These are phyloP conservation scores for Nidula microcarpa DNA, from an alignment of 768 basidiomycete species.

Conservation along the genomic window DNA sequence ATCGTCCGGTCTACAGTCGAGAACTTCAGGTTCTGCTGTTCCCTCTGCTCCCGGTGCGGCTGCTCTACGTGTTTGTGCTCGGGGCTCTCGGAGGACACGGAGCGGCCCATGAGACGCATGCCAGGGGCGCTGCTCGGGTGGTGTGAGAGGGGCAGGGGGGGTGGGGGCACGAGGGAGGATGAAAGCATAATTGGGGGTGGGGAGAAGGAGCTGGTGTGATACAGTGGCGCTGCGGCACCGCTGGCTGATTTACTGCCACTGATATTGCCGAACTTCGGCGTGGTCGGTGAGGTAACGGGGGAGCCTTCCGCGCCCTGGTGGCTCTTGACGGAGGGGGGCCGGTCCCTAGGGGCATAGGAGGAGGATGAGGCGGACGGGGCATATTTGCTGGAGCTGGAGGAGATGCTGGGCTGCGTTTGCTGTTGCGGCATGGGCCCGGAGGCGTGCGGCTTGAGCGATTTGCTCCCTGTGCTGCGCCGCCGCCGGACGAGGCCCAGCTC, in stretches of 20 bases:
- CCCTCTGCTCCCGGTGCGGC: not conserved
- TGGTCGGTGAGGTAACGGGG: not conserved
- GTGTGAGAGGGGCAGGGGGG: not conserved
- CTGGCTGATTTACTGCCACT: too few species aligned
- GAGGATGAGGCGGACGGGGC: not conserved
- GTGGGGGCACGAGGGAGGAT: not conserved
- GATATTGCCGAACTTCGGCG: not conserved
- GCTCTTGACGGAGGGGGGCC: not conserved
- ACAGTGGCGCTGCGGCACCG: too few species aligned
- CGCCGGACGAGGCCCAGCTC: constrained; percentile 24
- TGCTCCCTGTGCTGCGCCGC: constrained; percentile 29
- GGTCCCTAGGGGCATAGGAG: not conserved
- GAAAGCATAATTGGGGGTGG: too few species aligned
- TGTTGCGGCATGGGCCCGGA: constrained; percentile 1
- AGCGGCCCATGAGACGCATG: not conserved
- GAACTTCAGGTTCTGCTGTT: constrained; percentile 28
- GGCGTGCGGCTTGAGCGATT: constrained; percentile 16
- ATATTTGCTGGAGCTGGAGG: constrained; percentile 4
- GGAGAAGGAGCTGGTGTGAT: too few species aligned
- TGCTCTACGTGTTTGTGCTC: not conserved
- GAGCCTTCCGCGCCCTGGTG: not conserved
- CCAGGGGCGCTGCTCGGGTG: not conserved
- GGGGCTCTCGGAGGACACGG: not conserved
- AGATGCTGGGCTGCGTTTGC: constrained; percentile 5
- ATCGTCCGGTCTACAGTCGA: constrained; percentile 63